Percentiles rank a stretch among this genome's conserved stretches.
These are phyloP conservation scores for Wickerhamiella nectarea DNA, from an alignment of 805 yeast species.

Conservation along the genomic window DNA sequence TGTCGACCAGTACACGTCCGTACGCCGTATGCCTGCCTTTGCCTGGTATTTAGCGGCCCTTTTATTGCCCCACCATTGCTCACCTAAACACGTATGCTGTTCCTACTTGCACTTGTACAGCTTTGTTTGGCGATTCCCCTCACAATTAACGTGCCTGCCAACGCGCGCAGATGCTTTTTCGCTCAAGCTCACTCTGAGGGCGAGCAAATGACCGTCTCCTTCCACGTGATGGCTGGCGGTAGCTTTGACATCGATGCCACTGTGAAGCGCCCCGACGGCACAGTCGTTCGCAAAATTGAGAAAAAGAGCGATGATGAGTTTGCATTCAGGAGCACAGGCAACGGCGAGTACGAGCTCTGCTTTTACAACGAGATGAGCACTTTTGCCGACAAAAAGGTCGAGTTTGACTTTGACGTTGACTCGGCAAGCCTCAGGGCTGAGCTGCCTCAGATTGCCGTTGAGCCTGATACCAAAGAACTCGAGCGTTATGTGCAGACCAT, in stretches of 20 bases:
- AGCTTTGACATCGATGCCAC: conserved; percentile 64
- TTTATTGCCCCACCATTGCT: not conserved
- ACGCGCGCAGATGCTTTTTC: conserved; percentile 59
- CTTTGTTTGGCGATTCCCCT: conserved; percentile 35
- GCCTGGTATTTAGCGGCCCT: no score
- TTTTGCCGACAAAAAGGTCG: conserved; percentile 69
- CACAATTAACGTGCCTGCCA: conserved; percentile 63
- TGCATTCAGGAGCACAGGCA: conserved; percentile 45
- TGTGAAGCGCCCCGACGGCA: conserved; percentile 42
- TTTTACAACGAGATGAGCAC: conserved; percentile 72
- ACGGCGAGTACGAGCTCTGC: conserved; percentile 82
- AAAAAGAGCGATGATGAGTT: conserved; percentile 72
- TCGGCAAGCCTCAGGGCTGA: conserved; percentile 38
- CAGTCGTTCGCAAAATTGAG: conserved; percentile 37
- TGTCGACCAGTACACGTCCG: no score
- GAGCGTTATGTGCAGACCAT: conserved; percentile 22
- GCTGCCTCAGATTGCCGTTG: conserved; percentile 35
- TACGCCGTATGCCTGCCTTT: no score
- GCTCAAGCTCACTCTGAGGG: conserved; percentile 47
- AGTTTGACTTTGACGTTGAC: conserved; percentile 52
- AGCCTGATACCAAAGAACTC: conserved; percentile 22
- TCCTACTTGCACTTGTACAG: conserved; percentile 3
- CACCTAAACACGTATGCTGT: conserved; percentile 3
- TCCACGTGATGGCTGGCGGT: conserved; percentile 75
- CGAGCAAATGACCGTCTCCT: conserved; percentile 56